A percentile compares a stretch with the other conserved stretches of the same genome.
Evolutionary conservation across 768 basidiomycete species (phyloP).

Genomic region (Auricularia cornea): DNA sequence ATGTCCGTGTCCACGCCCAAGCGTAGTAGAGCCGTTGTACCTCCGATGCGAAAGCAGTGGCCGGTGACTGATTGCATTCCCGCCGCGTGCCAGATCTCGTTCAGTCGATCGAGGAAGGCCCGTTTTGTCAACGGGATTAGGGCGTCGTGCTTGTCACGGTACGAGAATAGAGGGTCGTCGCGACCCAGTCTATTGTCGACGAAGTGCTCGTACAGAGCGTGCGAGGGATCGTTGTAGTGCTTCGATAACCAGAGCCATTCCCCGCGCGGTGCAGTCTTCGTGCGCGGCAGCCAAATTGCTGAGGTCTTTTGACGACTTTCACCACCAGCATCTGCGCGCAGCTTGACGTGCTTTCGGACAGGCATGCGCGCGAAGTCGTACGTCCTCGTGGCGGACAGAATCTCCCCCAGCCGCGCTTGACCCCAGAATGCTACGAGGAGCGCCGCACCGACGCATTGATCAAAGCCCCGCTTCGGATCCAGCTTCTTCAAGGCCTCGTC

Average conservation of each 20-base stretch:
- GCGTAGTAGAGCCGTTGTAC: conserved; percentile 28
- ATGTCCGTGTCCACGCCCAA: conserved; percentile 27
- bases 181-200: conserved; percentile 18
- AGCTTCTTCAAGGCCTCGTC: conserved; percentile 15
- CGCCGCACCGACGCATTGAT: conserved; percentile 32
- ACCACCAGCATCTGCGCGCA: neutral
- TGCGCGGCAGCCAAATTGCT: neutral
- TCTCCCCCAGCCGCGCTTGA: conserved; percentile 31
- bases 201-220: conserved; percentile 24
- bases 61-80: conserved; percentile 29
- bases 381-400: neutral
- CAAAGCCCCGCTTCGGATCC: conserved; percentile 24
- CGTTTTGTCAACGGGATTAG: conserved; percentile 23
- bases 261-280: neutral
- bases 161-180: conserved; percentile 29
- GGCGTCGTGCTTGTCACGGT: conserved; percentile 21
- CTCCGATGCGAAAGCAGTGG: conserved; percentile 37
- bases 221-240: conserved; percentile 8
- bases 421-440: conserved; percentile 30
- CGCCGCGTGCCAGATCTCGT: conserved; percentile 16
- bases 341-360: neutral
- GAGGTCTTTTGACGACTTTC: neutral
- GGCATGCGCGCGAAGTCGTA: neutral
- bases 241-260: neutral
- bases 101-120: conserved; percentile 21